These are phyloP conservation scores for Acanthamoeba lugdunensis DNA, from an alignment of 208 protist genomes.

Conservation along the genomic window DNA sequence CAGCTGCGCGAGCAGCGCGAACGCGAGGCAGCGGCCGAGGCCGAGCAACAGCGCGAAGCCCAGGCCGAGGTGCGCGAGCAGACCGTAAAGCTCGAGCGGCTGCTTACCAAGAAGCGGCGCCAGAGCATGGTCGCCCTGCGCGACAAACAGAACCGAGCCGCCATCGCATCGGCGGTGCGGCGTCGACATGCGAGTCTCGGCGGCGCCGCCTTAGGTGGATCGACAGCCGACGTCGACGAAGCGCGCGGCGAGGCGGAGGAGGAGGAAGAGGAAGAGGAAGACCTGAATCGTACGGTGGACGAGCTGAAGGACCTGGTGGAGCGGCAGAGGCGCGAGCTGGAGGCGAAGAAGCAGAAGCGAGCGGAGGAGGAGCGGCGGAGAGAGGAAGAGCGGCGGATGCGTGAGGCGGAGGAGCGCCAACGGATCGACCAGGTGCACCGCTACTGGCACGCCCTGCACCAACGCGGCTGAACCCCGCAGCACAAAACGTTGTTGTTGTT, in stretches of 20 bases:
- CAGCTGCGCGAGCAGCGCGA: neutral
- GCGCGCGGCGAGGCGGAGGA: neutral
- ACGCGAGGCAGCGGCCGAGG: neutral
- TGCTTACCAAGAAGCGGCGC: neutral
- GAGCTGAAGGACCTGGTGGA: neutral
- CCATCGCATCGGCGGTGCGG: too few relatives aligned
- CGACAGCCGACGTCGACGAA: neutral
- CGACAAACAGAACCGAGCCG: neutral
- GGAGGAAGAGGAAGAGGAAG: neutral
- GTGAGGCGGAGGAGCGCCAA: neutral
- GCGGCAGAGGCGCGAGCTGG: neutral
- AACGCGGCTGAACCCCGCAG: neutral
- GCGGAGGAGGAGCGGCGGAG: neutral
- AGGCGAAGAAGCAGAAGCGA: neutral
- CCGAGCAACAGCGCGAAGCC: neutral
- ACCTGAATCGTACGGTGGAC: neutral
- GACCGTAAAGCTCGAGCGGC: neutral
- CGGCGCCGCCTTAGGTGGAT: neutral
- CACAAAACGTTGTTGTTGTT: too few relatives aligned
- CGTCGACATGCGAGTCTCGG: neutral
- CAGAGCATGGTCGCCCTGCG: neutral
- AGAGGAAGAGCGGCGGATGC: neutral
- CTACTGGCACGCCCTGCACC: neutral
- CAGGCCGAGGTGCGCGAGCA: neutral
- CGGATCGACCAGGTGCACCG: neutral